Evolutionary conservation across 1,284 basidiomycete species (phyloP).

Genomic region (Leccinum holopus): DNA sequence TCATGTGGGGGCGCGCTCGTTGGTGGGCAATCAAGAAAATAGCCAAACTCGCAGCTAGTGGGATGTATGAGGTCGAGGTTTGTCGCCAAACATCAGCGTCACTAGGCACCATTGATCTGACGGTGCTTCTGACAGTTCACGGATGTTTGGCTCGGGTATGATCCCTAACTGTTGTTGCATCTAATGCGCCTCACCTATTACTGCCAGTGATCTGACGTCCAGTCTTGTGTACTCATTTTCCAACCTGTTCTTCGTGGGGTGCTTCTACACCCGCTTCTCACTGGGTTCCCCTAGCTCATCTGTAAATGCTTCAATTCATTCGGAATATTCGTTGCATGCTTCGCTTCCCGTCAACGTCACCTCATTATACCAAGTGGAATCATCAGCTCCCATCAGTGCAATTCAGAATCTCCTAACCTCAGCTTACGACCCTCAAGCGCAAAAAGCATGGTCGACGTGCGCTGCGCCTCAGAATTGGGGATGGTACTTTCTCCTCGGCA

Average conservation of each 20-base stretch:
- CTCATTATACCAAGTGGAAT: background rate
- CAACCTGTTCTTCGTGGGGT: constrained; percentile 72
- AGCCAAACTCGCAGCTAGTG: constrained; percentile 66
- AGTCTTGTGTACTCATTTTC: constrained; percentile 74
- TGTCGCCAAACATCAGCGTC: constrained; percentile 19
- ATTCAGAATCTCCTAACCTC: constrained; percentile 3
- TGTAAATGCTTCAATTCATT: background rate
- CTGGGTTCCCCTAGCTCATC: background rate
- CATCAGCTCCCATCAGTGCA: background rate
- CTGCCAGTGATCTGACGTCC: constrained; percentile 76
- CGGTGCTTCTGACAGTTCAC: constrained; percentile 49
- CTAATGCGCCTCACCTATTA: constrained; percentile 13
- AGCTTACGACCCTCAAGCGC: constrained; percentile 12
- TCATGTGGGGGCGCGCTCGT: constrained; percentile 44
- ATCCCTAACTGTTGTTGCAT: constrained; percentile 19
- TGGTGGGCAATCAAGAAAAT: constrained; percentile 78
- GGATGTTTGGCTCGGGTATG: constrained; percentile 82
- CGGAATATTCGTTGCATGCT: background rate
- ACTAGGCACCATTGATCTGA: background rate
- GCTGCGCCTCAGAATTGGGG: constrained; percentile 47
- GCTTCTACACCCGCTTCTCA: constrained; percentile 54
- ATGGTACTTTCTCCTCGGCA: constrained; percentile 53
- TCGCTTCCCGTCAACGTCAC: constrained; percentile 1
- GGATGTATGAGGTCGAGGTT: constrained; percentile 74
- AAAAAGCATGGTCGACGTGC: constrained; percentile 21